Evolutionary conservation across 441 rosid species (phyloP), one percentile per base, ranked within the genome.

Genomic region (Eutrema salsugineum): DNA sequence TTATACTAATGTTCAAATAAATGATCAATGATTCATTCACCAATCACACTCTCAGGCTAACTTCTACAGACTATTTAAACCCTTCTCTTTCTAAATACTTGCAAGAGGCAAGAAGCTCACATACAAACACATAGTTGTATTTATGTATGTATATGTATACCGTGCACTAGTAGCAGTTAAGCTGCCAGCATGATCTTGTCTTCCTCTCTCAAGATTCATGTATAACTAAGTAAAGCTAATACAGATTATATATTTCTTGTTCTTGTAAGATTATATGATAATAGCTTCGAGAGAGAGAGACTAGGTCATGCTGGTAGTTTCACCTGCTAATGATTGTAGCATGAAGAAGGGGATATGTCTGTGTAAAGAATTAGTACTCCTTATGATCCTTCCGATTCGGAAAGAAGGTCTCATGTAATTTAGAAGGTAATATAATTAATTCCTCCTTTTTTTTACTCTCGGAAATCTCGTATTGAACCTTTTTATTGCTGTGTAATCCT

Each of bases 171-270:
- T 58, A 76, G 79, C 71, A 76, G 75, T 63, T 63, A 70, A 69
- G 79, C 76, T 75, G 78, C 78, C 78, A 75, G 78, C 78, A 75
- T 75, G 78, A 75, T 75, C 78, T 75, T 51, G 68, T 75, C 78
- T 75, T 75, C 58, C 57, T 75, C 73, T 67, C 51, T 8, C 30
- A 58, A 36, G 62, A 20, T 40, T 59, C 36, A 20, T 27, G 5
- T 63, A 20, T 68, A 10, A 12, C n/a, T 35, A 58, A 27, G 56
- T 19, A n/a, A n/a, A n/a, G n/a, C n/a, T 12, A 8, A 6, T 35
- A 3, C 42, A 5, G 28, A 66, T 66, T 39, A 15, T 7, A 51
- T 40, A 14, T 20, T 48, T 39, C 53, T 73, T 56, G 11, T 57
- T 39, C 51, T 55, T 33, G 7, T 5, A 30, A 22, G 58, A 46